Evolutionary conservation across 2,329 filamentous ascomycete genomes (phyloP).

Genomic region (Ambrosiella xylebori): DNA sequence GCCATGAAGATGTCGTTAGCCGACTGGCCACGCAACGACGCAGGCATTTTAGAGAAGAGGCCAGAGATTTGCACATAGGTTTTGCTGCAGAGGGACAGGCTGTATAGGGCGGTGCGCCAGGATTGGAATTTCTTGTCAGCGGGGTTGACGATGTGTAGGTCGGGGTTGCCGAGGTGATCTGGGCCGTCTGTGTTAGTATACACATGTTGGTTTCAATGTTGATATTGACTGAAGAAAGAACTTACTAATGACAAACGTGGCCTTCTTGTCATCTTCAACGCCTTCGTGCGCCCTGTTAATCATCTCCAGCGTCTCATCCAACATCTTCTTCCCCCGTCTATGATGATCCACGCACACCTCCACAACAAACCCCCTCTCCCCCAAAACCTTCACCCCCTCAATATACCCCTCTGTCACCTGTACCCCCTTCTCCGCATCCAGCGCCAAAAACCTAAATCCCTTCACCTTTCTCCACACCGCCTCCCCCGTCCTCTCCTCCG

Average conservation of each 20-base stretch:
- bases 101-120: slow-evolving; percentile 53
- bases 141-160: slow-evolving; percentile 46
- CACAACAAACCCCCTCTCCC: slow-evolving; percentile 48
- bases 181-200: neutral
- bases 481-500: slow-evolving; percentile 42
- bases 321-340: slow-evolving; percentile 55
- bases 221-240: neutral
- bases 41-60: slow-evolving; percentile 61
- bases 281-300: slow-evolving; percentile 48
- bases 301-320: slow-evolving; percentile 55
- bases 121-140: slow-evolving; percentile 42
- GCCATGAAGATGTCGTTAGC: slow-evolving; percentile 42
- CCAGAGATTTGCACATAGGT: slow-evolving; percentile 92
- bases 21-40: slow-evolving; percentile 30
- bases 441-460: slow-evolving; percentile 70
- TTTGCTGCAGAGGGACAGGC: slow-evolving; percentile 43
- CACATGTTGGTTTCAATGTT: neutral
- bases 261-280: slow-evolving; percentile 39
- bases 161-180: slow-evolving; percentile 87
- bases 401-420: slow-evolving; percentile 49
- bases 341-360: slow-evolving; percentile 74
- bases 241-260: slow-evolving; percentile 52
- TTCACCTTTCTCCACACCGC: slow-evolving; percentile 48
- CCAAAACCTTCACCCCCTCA: slow-evolving; percentile 47
- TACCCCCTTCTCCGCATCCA: slow-evolving; percentile 52